Evolutionary conservation across 495 filamentous ascomycete species (phyloP), one percentile per base, ranked within the genome.

Genomic region (Cercophora samala): DNA sequence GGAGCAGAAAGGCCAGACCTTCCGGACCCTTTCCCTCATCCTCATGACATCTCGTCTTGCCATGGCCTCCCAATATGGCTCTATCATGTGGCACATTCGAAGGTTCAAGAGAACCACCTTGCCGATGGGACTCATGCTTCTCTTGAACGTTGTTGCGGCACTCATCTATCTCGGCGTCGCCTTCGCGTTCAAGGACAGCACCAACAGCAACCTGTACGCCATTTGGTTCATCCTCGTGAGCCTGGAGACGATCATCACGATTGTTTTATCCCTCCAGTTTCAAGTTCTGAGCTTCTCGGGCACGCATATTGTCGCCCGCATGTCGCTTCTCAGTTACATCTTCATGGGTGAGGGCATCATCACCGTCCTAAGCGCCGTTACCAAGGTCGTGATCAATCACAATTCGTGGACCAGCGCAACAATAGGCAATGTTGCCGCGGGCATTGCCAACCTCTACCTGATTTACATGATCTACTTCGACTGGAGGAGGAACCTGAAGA

Each of bases 241-340:
- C 8, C 61, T 84, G 22, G 87, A 91, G 73, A 82, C 81, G 51
- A 69, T 81, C 61, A 67, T 82, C 51, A 79, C 84, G 6, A 81
- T 88, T 66, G 74, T 69, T 3, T 72, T 85, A 15, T 87, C 87
- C 17, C 82, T 77, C 55, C 62, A 75, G 24, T 89, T 80, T 74
- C 76, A 82, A 19, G 76, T 82, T 17, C 81, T 90, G 46, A 86
- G 82, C 65, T 88, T 91, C 73, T 81, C 87, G 68, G 79, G 84
- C 32, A 90, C 87, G 4, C 87, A 90, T 73, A 77, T 91, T 61
- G 83, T 84, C 55, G 80, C 87, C 54, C 80, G 89, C 51, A 85
- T 91, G 83, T 83, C 82, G 25, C 80, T 90, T 8, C 79, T 90
- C 23, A 90, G 88, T 0, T 78, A 90, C 59, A 89, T 90, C 70